Evolutionary conservation across 306 rosid genomes (phyloP), one percentile per base, ranked within the genome.

Genomic region (Begonia loranthoides): DNA sequence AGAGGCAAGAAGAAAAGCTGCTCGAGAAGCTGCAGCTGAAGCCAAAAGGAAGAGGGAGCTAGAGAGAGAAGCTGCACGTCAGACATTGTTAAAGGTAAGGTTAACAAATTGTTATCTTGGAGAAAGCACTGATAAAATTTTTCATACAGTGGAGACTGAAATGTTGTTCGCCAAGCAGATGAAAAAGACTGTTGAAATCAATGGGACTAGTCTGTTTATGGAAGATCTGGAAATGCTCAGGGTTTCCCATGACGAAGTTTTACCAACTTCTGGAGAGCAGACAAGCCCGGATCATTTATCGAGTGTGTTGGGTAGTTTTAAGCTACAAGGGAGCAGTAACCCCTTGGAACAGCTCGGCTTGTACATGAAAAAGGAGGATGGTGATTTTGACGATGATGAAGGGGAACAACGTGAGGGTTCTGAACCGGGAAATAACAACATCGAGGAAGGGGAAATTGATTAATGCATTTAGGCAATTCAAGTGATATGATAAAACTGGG

Each of bases 41-140:
- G 84, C 84, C 28, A 85, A 64, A 72, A 79, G 76, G 71, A 69
- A 71, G 74, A 77, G 95, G 70, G 95, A 89, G 60, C 59, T 61
- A 49, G 95, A 82, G 70, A 89, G 97, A 62, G 97, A 82, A 82
- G 95, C 97, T 34, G 95, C 95, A 1, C 97, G 97, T 12, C 79
- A 70, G 62, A 94, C 94, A 34, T 77, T 89, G 78, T 87, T 73
- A 65, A 68, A 71, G 93, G 97, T 89, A 68, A 61, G 11, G 36
- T 17, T 6, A 46, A 33, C 54, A 60, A 13, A 41, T 39, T 13
- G 13, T 47, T 15, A 36, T n/a, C 24, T 39, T 17, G 56, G 52
- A 13, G 44, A 48, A 48, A 57, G 8, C 36, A 7, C 36, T 28
- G 4, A 28, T 28, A 28, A 28, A 28, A 7, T 3, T 28, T 28